A percentile compares a stretch with the other conserved stretches of the same genome.
These are phyloP conservation scores for Boletus vermiculosoides DNA, from an alignment of 768 basidiomycete genomes.

Conservation along the genomic window DNA sequence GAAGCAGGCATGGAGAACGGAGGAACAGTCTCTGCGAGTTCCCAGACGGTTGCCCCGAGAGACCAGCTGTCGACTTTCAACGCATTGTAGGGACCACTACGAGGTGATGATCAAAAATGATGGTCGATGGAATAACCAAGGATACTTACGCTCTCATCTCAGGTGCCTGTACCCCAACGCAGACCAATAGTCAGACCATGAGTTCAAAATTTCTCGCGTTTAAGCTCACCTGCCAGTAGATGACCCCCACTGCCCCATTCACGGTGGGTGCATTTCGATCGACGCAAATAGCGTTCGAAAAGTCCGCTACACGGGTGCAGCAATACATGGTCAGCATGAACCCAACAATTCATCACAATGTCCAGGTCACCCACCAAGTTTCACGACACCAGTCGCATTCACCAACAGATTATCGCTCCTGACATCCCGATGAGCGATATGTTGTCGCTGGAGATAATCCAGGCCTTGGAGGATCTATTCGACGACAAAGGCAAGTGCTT, in stretches of 20 bases:
- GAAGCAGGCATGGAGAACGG: slow-evolving; percentile 55
- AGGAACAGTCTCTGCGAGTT: slow-evolving; percentile 71
- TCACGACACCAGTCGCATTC: slow-evolving; percentile 66
- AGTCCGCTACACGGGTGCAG: slow-evolving; percentile 57
- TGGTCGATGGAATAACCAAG: neutral
- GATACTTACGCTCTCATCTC: slow-evolving; percentile 66
- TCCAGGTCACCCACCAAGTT: slow-evolving; percentile 55
- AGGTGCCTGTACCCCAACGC: slow-evolving; percentile 48
- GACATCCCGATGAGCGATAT: slow-evolving; percentile 80
- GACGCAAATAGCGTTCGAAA: slow-evolving; percentile 71
- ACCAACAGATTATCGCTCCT: slow-evolving; percentile 81
- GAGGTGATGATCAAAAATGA: slow-evolving; percentile 9
- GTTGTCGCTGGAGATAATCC: slow-evolving; percentile 58
- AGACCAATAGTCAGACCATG: neutral
- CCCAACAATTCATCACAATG: neutral
- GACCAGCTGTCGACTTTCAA: slow-evolving; percentile 82
- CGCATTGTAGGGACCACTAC: slow-evolving; percentile 66
- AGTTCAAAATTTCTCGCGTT: neutral
- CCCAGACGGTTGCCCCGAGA: slow-evolving; percentile 81
- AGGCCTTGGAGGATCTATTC: slow-evolving; percentile 62
- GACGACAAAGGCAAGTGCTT: neutral
- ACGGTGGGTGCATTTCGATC: slow-evolving; percentile 48
- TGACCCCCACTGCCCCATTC: slow-evolving; percentile 63
- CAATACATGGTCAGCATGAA: neutral
- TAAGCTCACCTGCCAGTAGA: slow-evolving; percentile 71